Evolutionary conservation across 805 yeast genomes (phyloP), one percentile per base, ranked within the genome.

Genomic region (Ogataea polymorpha): DNA sequence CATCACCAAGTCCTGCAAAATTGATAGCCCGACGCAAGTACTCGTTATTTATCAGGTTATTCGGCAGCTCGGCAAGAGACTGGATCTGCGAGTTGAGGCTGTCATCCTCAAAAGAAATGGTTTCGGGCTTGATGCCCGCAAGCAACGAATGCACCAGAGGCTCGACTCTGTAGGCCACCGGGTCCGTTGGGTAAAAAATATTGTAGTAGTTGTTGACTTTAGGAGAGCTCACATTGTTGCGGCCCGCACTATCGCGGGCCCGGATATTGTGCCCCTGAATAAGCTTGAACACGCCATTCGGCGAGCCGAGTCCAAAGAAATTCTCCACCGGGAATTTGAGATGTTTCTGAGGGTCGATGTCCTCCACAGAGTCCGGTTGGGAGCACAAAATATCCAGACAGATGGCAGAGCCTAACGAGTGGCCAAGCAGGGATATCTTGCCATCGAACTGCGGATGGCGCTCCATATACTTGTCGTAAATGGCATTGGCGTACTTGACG

Each of bases 331-430:
- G 72, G 57, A 91, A 91, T 23, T 76, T 74, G 16, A 91, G 68
- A 23, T 71, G 74, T 14, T 53, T 49, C 3, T 41, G 45, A 0
- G 67, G 61, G 15, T 65, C 65, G 4, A 48, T 32, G 2, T 61
- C 52, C 11, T 13, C 13, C 2, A 15, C n/a, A 9, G 33, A 26
- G 42, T 65, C 64, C 2, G 68, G 70, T 50, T 78, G 83, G 13
- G 65, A 56, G 8, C 80, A 65, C 21, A 90, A 61, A 23, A 91
- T 68, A 61, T 91, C 97, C 48, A 88, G 81, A 2, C 81, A 69
- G 25, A 91, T 85, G 0, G 91, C 85, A 3, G 96, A 83, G 0
- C 99, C 99, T 25, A 91, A 66, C 0, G 98, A 91, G 61, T 91
- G 99, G 1, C 96, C 98, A 44, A 89, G 66, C 2, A 91, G 61